Evolutionary conservation across 495 filamentous ascomycete species (phyloP), one percentile per base, ranked within the genome.

Genomic region (Melanomma pulvis-pyrius): DNA sequence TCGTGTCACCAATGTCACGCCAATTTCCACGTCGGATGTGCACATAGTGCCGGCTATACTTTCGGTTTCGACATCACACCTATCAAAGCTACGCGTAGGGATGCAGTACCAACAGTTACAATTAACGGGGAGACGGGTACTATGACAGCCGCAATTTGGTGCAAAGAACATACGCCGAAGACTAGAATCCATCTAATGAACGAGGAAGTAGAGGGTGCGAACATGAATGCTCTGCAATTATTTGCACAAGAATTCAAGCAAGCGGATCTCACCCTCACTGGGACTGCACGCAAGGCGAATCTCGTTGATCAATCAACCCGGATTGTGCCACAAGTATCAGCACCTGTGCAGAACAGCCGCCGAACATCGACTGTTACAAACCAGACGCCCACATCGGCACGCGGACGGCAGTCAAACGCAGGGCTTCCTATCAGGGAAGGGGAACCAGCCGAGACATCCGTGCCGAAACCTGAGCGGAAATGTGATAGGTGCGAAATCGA

Each of bases 171-270:
- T 75, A 76, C 82, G 19, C 79, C 85, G 50, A 90, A 93, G 70
- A 81, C 85, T 1, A 82, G 79, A 54, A 78, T 94, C 17, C 92
- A 98, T 76, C 84, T 79, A 1, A 88, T 97, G 76, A 81, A 88
- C 67, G 92, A 98, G 60, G 83, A 87, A 8, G 86, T 87, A 56
- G 76, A 74, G 47, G 81, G 87, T 26, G 78, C 74, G 17, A 86
- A 83, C 29, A 77, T 82, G 69, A 96, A 87, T 64, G 93, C 90
- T 17, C 79, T 99, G 19, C 92, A 97, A 74, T 81, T 93, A 12
- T 99, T 89, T 73, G 89, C 87, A 26, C 84, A 84, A 56, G 92
- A 89, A 46, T 97, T 91, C 81, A 99, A 98, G 78, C 93, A 98
- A 75, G 92, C 93, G 21, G 94, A 99, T 70, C 82, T 93, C 22